Evolutionary conservation across 345 rosid species (phyloP), one percentile per base, ranked within the genome.

Genomic region (Leavenworthia alabamica): DNA sequence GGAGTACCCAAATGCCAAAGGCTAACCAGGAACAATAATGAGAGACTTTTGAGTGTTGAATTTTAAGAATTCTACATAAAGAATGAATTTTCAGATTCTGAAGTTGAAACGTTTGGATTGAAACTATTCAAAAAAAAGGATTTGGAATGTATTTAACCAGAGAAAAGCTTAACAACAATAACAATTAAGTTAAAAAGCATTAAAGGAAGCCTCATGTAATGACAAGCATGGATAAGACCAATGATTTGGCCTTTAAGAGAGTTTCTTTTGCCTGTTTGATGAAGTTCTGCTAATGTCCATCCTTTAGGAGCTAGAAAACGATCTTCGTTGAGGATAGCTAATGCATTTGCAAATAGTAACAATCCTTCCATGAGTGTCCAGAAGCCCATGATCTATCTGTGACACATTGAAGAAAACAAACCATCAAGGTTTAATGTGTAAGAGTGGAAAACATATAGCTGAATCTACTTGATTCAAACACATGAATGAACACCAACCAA

Each of bases 291-390:
- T 12, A 82, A 68, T 1, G 79, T 79, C 86, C 82, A 82, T 43
- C 82, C 80, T 47, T 77, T 79, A 3, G 77, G 86, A 67, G 77
- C 82, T 53, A 79, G 79, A 35, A 79, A 79, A 55, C 86, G 75
- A 27, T 82, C 82, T 55, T 82, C 86, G 39, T 82, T 82, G 56
- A 77, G 68, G 29, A 82, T 82, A 22, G 86, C 86, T 7, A 82
- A 16, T 3, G 82, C 82, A 67, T 79, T 82, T 44, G 80, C 86
- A 43, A 82, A 65, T 2, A 82, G 79, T 13, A 77, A 46, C 39
- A 75, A 47, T 0, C 78, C 81, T 71, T 79, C 83, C 73, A 82
- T 52, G 2, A 77, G 16, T 17, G 77, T 77, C 86, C 86, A 75
- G 27, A 82, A 77, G 0, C 86, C 83, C 83, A 81, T 79, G 54